Evolutionary conservation across 805 yeast genomes (phyloP), one percentile per base, ranked within the genome.

Genomic region (Metschnikowia arizonensis): DNA sequence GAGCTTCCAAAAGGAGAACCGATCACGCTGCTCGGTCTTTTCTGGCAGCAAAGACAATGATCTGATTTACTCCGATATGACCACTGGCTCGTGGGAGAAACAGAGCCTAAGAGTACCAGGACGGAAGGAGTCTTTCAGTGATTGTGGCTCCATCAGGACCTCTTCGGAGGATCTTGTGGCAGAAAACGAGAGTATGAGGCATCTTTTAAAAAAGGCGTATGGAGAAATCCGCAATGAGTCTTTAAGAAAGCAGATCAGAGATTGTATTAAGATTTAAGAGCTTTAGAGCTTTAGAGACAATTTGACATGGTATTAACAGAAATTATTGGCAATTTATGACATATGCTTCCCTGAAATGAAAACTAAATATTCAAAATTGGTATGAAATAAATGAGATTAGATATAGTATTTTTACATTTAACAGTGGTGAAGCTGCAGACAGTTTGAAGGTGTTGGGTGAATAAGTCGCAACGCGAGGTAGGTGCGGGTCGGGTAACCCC

Each of bases 61-160:
- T 12, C 65, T 69, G 8, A 57, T 66, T 7, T 64, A 57, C 46
- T 64, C 69, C 2, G 63, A 61, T 41, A 40, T 50, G 19, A 57
- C 58, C 2, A 55, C 57, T 28, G 23, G 40, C 17, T 50, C 51
- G 12, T 48, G 46, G 49, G 49, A 48, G 26, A 42, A 42, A 14
- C 53, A 47, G 5, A 12, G 23, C 29, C 14, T 37, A 15, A 47
- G 41, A 18, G 29, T 26, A 8, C 25, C 42, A 9, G 44, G 30
- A 11, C 29, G 53, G 6, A 44, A 40, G 15, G 30, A 15, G 12
- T 43, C 49, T 10, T 45, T 51, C 34, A 42, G 48, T 29, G 55
- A 51, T 18, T 17, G 30, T 15, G 43, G 50, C 38, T 42, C 47
- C n/a, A 33, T 48, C 15, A 28, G 43, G 10, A 45, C 40, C 5